Base-by-base conservation (phyloP, 768 basidiomycete species). In the Trametes sanguinea region DNA sequence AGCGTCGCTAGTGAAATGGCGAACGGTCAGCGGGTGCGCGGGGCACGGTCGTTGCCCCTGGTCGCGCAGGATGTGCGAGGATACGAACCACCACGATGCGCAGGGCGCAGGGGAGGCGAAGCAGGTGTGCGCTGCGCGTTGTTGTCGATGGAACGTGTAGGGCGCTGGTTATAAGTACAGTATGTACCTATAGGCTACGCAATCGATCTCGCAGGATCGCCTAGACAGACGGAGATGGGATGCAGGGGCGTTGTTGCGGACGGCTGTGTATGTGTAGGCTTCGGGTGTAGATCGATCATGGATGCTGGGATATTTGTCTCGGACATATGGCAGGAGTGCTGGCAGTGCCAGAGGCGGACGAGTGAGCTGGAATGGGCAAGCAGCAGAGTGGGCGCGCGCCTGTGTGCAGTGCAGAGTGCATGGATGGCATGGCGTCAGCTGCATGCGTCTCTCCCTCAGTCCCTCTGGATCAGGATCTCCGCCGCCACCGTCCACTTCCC, bases 71-170 rank as follows among this genome's bases (percentile, higher is more conserved):
- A 11, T 4, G 29, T n/a, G 42, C 48, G 57, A 17, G 35, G 50
- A n/a, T 35, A 44, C 39, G 42, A 44, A 44, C 57, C 57, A 59
- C 57, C 57, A 51, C 50, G 50, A 17, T 37, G 57, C 42, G 32
- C 33, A 59, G 57, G 57, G 57, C 50, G 29, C 9, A 52, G 50
- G 50, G 50, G n/a, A 45, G 42, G 22, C 16, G 37, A 13, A 16
- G 37, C 17, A 33, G 30, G 16, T 30, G 50, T n/a, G 50, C 22
- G n/a, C 7, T 16, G 5, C 8, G 13, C 48, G 39, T 29, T 42
- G 42, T 45, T 10, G 57, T 30, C 27, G 32, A 40, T 40, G 17
- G 40, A 59, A 51, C 50, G 57, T 50, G 56, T 50, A 13, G 29
- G 17, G 6, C 4, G 37, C 33, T 37, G 56, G 35, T 42, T 27